Evolutionary conservation across 192 early-diverging fungal species (phyloP).

Genomic region (Rhizophagus sp.): DNA sequence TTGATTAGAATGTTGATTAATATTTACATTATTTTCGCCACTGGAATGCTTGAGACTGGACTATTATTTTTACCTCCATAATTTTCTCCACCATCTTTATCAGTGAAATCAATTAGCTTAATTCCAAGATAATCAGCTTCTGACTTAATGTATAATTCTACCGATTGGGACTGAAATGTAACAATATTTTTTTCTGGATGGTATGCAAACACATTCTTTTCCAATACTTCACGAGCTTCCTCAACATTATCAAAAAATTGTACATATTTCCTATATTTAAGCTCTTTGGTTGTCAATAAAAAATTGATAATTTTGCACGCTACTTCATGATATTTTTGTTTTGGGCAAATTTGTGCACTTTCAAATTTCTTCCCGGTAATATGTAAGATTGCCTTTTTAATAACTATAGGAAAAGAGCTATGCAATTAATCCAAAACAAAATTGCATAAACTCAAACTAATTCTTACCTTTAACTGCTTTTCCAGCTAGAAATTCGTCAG

Average conservation of each 20-base stretch:
- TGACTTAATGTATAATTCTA: too few relatives aligned
- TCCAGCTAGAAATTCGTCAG: not conserved
- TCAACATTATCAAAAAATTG: not conserved
- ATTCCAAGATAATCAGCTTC: too few relatives aligned
- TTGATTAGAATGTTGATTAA: too few relatives aligned
- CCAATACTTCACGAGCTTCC: conserved; percentile 17
- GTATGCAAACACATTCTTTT: conserved; percentile 32
- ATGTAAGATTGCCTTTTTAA: not conserved
- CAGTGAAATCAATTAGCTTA: too few relatives aligned
- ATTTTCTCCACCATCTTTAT: too few relatives aligned
- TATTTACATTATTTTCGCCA: too few relatives aligned
- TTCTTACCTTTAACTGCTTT: not conserved
- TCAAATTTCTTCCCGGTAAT: not conserved
- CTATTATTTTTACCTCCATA: too few relatives aligned
- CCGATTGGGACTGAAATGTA: too few relatives aligned
- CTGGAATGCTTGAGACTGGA: too few relatives aligned
- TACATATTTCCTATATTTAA: not conserved
- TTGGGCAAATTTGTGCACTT: not conserved
- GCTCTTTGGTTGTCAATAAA: not conserved
- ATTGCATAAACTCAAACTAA: not conserved
- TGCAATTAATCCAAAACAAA: not conserved
- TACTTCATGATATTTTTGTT: conserved; percentile 1
- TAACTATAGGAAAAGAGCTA: not conserved
- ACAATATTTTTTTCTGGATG: conserved; percentile 9
- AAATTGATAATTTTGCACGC: not conserved